Base-by-base conservation (phyloP, 116 monocot genomes). In the Posidonia oceanica region DNA sequence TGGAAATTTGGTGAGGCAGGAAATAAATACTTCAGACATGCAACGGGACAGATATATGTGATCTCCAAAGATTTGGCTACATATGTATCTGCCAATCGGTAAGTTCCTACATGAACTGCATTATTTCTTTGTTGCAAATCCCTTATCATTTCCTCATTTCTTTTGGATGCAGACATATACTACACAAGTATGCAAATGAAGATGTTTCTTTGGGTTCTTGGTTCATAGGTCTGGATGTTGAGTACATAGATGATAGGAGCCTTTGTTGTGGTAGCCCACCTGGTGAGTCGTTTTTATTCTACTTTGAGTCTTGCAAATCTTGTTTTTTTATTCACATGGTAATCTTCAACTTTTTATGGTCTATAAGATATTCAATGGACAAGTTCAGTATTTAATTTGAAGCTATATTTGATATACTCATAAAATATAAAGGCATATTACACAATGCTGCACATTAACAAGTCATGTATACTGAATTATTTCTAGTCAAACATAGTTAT, bases 1-100 rank as follows among this genome's bases (percentile, higher is more conserved):
- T 94, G 89, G 94, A 94, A 94, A 71, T 94, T 94, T 74, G 94
- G 94, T n/a, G 87, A 89, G 77, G 89, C 80, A 37, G 93, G 94
- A 12, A 94, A 94, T 74, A 94, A 83, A 58, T 94, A 94, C 59
- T 94, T 94, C 75, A 87, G 94, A 7, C 94, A 94, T 80, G 94
- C 94, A 56, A 90, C 94, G 12, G 94, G 94, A 56, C 94, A 94
- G 78, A 85, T 94, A 18, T 94, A 94, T 75, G 87, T 90, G 18
- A 74, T 94, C 61, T 94, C 94, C 4, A 89, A 87, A 55, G 87
- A 94, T 77, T 76, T 94, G 42, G 94, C 94, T n/a, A 87, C 90
- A 38, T 90, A 87, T 70, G 82, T 94, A 63, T 90, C 94, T 36
- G 85, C 84, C 61, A 87, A 94, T 76, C 87, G 80, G 90, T 90